Conservation (phyloP, 306 rosid genomes). For the Chamaecrista fasciculata region DNA sequence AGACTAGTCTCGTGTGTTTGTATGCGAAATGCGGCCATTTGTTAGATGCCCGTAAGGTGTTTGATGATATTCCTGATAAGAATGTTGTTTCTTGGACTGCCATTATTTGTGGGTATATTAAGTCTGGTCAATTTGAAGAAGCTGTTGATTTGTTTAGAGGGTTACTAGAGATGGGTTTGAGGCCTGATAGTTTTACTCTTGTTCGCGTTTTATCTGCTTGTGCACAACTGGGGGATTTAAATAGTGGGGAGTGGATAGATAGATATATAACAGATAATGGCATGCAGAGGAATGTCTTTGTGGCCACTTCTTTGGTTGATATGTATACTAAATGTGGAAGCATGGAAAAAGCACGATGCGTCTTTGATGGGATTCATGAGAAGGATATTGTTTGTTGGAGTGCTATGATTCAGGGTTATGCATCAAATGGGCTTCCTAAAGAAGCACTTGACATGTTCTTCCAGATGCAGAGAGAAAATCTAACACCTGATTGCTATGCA, state of each 20-base stretch:
- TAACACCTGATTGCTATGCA: constrained; percentile 62
- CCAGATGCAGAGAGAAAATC: constrained; percentile 52
- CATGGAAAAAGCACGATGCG: constrained; percentile 46
- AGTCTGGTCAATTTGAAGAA: constrained; percentile 36
- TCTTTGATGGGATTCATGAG: constrained; percentile 56
- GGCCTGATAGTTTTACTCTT: constrained; percentile 57
- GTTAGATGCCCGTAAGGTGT: constrained; percentile 45
- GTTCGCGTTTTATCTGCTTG: constrained; percentile 59
- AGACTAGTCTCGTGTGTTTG: constrained; percentile 49
- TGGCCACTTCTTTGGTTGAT: constrained; percentile 61
- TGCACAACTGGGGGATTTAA: constrained; percentile 48
- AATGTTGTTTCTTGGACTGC: constrained; percentile 75
- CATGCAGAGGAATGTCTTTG: constrained; percentile 50
- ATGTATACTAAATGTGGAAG: constrained; percentile 61
- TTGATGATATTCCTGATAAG: constrained; percentile 55
- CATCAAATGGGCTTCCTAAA: constrained; percentile 55
- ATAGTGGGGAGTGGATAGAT: constrained; percentile 63
- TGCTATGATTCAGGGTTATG: constrained; percentile 69
- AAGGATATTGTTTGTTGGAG: constrained; percentile 74
- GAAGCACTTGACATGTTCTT: constrained; percentile 58
- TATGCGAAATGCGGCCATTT: constrained; percentile 50
- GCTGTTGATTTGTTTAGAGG: constrained; percentile 51
- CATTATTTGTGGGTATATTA: constrained; percentile 54
- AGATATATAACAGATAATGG: constrained; percentile 44
- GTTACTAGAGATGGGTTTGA: constrained; percentile 59